A percentile compares a stretch with the other conserved stretches of the same genome.
phyloP scores from a whole-genome alignment of 2,329 filamentous ascomycete species.

The Fusarium sp. region DNA sequence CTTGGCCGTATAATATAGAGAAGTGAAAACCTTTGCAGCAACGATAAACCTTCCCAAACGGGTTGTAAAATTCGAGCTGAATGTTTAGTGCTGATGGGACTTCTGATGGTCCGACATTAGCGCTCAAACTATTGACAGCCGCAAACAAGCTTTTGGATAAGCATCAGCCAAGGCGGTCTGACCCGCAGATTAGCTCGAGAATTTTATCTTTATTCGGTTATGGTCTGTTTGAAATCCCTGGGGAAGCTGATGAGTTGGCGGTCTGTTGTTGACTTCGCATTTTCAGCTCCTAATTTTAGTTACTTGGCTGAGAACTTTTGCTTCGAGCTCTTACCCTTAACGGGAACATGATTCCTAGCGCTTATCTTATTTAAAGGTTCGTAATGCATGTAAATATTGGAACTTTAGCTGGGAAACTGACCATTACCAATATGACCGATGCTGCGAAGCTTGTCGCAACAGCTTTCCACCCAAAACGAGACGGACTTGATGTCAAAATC shows the following conservation, averaged over 20 bases:
- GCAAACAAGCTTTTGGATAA: background rate
- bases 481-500: too few species aligned
- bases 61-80: background rate
- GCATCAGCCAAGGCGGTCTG: background rate
- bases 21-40: too few species aligned
- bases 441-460: too few species aligned
- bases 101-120: background rate
- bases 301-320: background rate
- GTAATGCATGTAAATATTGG: too few species aligned
- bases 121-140: background rate
- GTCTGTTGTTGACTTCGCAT: background rate
- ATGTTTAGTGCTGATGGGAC: background rate
- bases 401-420: too few species aligned
- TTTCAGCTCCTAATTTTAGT: background rate
- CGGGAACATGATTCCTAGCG: too few species aligned
- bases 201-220: background rate
- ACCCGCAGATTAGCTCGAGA: background rate
- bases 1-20: accelerated
- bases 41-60: background rate
- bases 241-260: background rate
- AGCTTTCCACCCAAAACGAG: too few species aligned
- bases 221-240: background rate
- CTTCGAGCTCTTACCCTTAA: background rate
- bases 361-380: too few species aligned
- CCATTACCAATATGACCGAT: too few species aligned